Evolutionary conservation across 176 grass and related monocot species (phyloP).

Genomic region (Pontederia crassipes): DNA sequence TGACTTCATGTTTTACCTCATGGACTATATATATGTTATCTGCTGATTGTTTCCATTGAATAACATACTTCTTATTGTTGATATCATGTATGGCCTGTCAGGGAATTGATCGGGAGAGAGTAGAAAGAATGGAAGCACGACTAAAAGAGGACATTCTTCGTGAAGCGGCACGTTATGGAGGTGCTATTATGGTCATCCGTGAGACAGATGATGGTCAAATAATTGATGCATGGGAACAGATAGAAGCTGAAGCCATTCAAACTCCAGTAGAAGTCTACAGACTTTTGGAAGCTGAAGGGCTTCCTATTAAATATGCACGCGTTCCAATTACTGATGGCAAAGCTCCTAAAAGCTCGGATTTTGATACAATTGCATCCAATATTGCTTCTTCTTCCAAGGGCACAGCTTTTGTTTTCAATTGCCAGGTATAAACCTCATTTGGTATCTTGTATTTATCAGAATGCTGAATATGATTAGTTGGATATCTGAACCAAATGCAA

Average conservation of each 20-base stretch:
- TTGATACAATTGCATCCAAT: conserved; percentile 79
- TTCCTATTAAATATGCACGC: conserved; percentile 84
- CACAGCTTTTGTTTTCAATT: conserved; percentile 90
- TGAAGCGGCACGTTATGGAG: conserved; percentile 61
- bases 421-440: conserved; percentile 48
- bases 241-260: conserved; percentile 66
- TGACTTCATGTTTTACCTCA: conserved; percentile 12
- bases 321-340: conserved; percentile 99
- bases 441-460: not conserved
- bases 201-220: conserved; percentile 82
- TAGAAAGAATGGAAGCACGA: conserved; percentile 95
- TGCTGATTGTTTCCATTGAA: conserved; percentile 5
- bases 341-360: conserved; percentile 97
- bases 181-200: conserved; percentile 92
- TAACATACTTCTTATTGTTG: conserved; percentile 14
- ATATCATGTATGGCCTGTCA: conserved; percentile 21
- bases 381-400: conserved; percentile 52
- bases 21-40: not conserved
- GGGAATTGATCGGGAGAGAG: conserved; percentile 86
- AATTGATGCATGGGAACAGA: conserved; percentile 87
- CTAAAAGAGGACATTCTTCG: conserved; percentile 93
- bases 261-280: conserved; percentile 91
- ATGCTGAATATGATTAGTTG: too few species aligned
- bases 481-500: too few species aligned
- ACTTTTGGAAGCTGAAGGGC: conserved; percentile 66